Evolutionary conservation across 495 filamentous ascomycete species (phyloP).

Genomic region (Penicillium cinerascens): DNA sequence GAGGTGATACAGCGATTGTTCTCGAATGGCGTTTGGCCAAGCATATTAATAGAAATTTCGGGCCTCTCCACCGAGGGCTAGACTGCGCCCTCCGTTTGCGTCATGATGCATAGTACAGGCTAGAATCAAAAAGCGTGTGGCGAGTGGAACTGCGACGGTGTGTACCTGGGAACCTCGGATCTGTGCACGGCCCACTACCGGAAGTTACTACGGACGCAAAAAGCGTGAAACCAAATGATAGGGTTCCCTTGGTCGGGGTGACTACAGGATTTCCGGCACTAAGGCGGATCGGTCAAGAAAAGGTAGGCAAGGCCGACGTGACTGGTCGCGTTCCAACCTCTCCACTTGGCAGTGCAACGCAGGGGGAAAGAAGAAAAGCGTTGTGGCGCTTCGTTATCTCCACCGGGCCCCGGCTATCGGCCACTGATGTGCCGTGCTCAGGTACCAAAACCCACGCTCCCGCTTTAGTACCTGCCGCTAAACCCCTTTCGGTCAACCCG

Average conservation of each 20-base stretch:
- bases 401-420: background rate
- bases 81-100: background rate
- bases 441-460: background rate
- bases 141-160: background rate
- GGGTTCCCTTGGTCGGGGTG: background rate
- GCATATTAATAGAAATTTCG: background rate
- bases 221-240: background rate
- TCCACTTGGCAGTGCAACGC: background rate
- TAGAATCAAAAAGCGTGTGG: background rate
- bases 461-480: constrained; percentile 18
- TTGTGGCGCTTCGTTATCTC: background rate
- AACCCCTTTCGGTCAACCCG: constrained; percentile 4
- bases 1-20: background rate
- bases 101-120: background rate
- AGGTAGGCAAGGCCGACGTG: background rate
- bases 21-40: background rate
- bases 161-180: background rate
- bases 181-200: background rate
- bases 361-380: background rate
- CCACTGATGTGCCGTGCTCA: background rate
- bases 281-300: background rate
- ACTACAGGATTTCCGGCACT: background rate
- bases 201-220: background rate
- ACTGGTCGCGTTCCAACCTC: background rate
- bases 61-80: background rate